These are phyloP conservation scores for Silene noctiflora DNA, from an alignment of 179 eudicot genomes.

Conservation along the genomic window DNA sequence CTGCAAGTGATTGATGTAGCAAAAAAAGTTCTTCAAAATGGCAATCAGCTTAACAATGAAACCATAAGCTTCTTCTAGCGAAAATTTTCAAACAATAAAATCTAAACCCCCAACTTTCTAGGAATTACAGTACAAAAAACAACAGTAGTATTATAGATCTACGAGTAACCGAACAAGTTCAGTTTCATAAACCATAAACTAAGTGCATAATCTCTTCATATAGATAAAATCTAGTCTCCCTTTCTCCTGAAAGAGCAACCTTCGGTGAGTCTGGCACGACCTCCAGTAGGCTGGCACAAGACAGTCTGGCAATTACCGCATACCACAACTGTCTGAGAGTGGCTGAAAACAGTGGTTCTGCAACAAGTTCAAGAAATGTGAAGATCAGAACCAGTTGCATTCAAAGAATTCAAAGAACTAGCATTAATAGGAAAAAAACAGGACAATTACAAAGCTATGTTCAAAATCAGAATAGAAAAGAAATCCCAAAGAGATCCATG, in stretches of 20 bases:
- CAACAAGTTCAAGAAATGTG: neutral
- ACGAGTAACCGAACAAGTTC: slow-evolving; percentile 15
- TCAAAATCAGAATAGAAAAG: too few species aligned
- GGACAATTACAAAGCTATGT: neutral
- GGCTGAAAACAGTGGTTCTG: slow-evolving; percentile 41
- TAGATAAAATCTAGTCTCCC: slow-evolving; percentile 25
- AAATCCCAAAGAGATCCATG: neutral
- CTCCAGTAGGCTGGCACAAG: slow-evolving; percentile 56
- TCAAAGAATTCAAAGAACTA: neutral
- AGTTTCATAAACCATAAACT: slow-evolving; percentile 13
- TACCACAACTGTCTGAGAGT: slow-evolving; percentile 39
- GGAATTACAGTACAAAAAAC: slow-evolving; percentile 5
- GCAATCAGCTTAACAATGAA: neutral
- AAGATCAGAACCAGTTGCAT: neutral
- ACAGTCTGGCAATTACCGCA: slow-evolving; percentile 43
- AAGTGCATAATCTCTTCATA: slow-evolving; percentile 8
- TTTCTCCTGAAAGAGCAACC: slow-evolving; percentile 58
- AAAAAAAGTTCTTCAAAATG: too few species aligned
- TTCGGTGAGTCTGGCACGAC: slow-evolving; percentile 53
- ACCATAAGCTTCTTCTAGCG: neutral
- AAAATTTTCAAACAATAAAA: neutral
- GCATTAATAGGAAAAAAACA: neutral
- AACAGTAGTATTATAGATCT: slow-evolving; percentile 7
- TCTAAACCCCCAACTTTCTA: neutral
- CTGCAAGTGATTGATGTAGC: too few species aligned